These are phyloP conservation scores for Saururus chinensis DNA, from an alignment of 164 flowering plant species.

Conservation along the genomic window DNA sequence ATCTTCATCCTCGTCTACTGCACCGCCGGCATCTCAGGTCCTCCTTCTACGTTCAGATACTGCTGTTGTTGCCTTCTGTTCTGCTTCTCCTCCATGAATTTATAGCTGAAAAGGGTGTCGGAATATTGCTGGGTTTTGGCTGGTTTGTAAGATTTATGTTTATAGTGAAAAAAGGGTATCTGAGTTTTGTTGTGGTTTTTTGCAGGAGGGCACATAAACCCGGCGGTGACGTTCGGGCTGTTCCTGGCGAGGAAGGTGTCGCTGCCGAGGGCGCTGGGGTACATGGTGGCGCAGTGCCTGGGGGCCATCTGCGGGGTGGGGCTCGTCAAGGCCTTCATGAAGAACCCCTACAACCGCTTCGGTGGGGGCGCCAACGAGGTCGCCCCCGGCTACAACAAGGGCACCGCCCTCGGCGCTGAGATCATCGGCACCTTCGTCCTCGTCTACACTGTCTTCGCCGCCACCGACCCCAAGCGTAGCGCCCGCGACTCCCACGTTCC, in stretches of 20 bases:
- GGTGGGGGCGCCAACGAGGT: conserved; percentile 34
- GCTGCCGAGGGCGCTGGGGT: conserved; percentile 21
- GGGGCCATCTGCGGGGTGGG: conserved; percentile 42
- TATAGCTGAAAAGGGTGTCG: no score
- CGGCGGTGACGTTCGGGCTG: conserved; percentile 40
- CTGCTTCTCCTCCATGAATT: no score
- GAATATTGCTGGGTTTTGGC: neutral
- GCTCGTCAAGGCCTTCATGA: conserved; percentile 31
- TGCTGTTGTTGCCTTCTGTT: no score
- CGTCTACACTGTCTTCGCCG: conserved; percentile 34
- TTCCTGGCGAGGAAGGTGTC: conserved; percentile 38
- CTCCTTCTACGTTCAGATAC: no score
- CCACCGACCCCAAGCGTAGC: conserved; percentile 36
- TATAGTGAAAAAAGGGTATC: neutral
- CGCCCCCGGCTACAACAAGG: conserved; percentile 18
- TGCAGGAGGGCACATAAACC: conserved; percentile 39
- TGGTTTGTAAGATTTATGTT: no score
- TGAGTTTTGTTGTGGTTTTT: neutral
- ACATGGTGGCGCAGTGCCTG: conserved; percentile 34
- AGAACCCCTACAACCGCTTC: conserved; percentile 8
- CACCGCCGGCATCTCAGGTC: conserved; percentile 40
- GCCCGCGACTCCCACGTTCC: conserved; percentile 43
- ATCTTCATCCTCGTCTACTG: conserved; percentile 39
- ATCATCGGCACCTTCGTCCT: conserved; percentile 30
- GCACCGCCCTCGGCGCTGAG: conserved; percentile 37